Evolutionary conservation across 495 filamentous ascomycete species (phyloP).

Genomic region (Podospora didyma): DNA sequence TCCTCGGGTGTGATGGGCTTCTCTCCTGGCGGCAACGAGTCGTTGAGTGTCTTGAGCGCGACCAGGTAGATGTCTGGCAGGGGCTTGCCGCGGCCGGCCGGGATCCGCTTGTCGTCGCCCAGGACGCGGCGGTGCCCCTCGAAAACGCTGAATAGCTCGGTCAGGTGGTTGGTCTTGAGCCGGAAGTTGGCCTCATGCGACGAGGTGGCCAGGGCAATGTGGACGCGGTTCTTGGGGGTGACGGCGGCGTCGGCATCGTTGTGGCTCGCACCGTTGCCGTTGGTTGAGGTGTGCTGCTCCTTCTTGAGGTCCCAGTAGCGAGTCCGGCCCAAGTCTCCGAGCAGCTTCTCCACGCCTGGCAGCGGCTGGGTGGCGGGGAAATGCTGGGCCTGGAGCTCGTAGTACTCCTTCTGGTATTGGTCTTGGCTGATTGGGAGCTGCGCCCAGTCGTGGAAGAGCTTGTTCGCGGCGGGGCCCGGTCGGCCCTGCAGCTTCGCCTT

Average conservation of each 20-base stretch:
- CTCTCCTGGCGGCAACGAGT: slow-evolving; percentile 58
- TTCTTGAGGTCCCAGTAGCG: slow-evolving; percentile 38
- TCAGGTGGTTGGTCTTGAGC: slow-evolving; percentile 75
- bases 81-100: slow-evolving; percentile 80
- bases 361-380: slow-evolving; percentile 74
- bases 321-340: slow-evolving; percentile 49
- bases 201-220: slow-evolving; percentile 85
- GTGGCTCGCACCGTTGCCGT: too few relatives aligned
- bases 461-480: slow-evolving; percentile 61
- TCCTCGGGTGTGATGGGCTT: slow-evolving; percentile 73
- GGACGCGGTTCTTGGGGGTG: slow-evolving; percentile 45
- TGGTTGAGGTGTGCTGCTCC: slow-evolving; percentile 2
- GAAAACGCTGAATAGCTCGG: slow-evolving; percentile 71
- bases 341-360: slow-evolving; percentile 69
- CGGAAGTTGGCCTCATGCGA: slow-evolving; percentile 65
- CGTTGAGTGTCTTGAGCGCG: slow-evolving; percentile 82
- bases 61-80: slow-evolving; percentile 92
- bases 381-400: slow-evolving; percentile 58
- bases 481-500: slow-evolving; percentile 96
- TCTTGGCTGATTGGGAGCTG: slow-evolving; percentile 70
- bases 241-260: slow-evolving; percentile 24
- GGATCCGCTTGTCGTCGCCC: slow-evolving; percentile 83
- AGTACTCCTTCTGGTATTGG: slow-evolving; percentile 57
- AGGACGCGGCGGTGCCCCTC: slow-evolving; percentile 62
- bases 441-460: slow-evolving; percentile 67